A percentile compares a stretch with the other conserved stretches of the same genome.
Conservation (phyloP, 768 basidiomycete species). For the Podaxis pistillaris region DNA sequence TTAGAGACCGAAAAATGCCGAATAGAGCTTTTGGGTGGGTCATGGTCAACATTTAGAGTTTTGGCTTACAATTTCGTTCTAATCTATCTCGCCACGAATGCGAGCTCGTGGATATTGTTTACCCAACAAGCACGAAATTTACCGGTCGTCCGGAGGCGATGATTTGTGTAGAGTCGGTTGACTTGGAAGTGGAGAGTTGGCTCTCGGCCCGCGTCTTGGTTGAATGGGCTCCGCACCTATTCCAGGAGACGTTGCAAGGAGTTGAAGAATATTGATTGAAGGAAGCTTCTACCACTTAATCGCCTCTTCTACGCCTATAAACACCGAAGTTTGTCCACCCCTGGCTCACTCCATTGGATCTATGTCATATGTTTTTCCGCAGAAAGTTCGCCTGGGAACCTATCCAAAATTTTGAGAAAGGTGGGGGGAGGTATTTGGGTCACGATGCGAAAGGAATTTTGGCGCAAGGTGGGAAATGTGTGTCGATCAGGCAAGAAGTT, state of each 20-base stretch:
- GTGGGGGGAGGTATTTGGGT: not conserved
- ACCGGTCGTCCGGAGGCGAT: not conserved
- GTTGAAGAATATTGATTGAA: too few relatives aligned
- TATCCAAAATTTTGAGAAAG: not conserved
- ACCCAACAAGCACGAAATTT: not conserved
- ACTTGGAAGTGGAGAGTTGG: too few relatives aligned
- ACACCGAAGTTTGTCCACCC: not conserved
- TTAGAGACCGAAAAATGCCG: not conserved
- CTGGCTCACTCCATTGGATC: not conserved
- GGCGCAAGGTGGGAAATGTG: too few relatives aligned
- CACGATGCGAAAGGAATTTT: not conserved
- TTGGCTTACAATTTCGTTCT: not conserved
- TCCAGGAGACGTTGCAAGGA: not conserved
- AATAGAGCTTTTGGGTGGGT: slow-evolving; percentile 3
- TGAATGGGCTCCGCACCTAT: too few relatives aligned
- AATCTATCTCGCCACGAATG: not conserved
- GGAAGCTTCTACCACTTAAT: too few relatives aligned
- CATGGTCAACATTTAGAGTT: not conserved
- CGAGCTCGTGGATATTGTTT: not conserved
- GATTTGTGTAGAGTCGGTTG: too few relatives aligned
- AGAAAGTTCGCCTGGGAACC: not conserved
- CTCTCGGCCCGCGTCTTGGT: too few relatives aligned
- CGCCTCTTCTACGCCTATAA: too few relatives aligned
- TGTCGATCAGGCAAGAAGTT: slow-evolving; percentile 1
- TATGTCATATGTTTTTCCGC: not conserved